phyloP scores from a whole-genome alignment of 352 stramenopile genomes.

The Phytophthora chlamydospora region DNA sequence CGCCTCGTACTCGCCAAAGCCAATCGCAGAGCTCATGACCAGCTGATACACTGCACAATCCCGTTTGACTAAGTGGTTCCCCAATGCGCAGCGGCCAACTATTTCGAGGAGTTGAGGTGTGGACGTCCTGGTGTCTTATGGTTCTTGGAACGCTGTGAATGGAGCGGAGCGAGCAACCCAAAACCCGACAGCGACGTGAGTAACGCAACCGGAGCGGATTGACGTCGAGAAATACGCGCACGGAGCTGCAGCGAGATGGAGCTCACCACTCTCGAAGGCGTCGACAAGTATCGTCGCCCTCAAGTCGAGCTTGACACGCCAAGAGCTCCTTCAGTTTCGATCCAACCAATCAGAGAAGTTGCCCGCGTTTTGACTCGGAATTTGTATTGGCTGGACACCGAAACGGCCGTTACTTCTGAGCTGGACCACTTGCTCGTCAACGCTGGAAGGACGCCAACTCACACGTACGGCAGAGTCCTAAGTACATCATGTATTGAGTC shows the following conservation, averaged over 20 bases:
- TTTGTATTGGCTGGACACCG: no score
- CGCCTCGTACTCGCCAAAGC: conserved; percentile 44
- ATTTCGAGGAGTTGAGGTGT: conserved; percentile 4
- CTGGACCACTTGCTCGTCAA: no score
- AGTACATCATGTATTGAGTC: no score
- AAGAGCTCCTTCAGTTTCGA: neutral
- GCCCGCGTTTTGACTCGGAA: no score
- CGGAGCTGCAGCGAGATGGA: conserved; percentile 8
- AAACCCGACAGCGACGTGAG: conserved; percentile 1
- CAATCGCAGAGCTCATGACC: conserved; percentile 25
- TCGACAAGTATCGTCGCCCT: no score
- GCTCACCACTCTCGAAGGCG: neutral
- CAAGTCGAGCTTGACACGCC: conserved; percentile 3
- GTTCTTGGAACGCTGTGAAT: conserved; percentile 8
- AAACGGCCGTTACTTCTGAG: no score
- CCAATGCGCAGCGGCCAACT: neutral
- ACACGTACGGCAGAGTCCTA: no score
- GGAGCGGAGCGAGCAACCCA: conserved; percentile 8
- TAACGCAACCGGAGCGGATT: neutral
- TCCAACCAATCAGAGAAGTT: no score
- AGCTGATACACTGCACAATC: conserved; percentile 8
- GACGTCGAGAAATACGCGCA: neutral
- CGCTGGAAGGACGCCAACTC: no score
- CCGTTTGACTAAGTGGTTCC: conserved; percentile 3
- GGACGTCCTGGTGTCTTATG: conserved; percentile 14